These are phyloP conservation scores for Paraleonurus japonicus DNA, from an alignment of 257 asterid genomes.

Conservation along the genomic window DNA sequence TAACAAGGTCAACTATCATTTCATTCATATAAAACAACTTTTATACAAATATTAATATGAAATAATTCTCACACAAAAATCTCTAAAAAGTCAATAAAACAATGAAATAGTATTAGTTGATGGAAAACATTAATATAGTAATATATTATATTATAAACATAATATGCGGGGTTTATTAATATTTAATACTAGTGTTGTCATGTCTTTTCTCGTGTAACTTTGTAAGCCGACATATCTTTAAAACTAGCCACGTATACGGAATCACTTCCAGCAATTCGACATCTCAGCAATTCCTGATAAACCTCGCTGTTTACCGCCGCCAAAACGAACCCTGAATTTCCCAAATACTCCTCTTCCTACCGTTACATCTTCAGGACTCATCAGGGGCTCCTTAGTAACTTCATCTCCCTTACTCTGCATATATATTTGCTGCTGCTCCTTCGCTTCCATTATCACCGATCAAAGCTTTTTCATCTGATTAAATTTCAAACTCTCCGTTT, in stretches of 20 bases:
- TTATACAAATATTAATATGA: no score
- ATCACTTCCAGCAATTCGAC: neutral
- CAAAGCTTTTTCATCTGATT: neutral
- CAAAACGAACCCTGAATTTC: neutral
- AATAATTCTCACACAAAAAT: no score
- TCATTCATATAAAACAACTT: no score
- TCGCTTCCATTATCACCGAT: neutral
- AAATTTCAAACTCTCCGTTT: neutral
- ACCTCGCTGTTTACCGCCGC: conserved; percentile 19
- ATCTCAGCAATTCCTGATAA: conserved; percentile 17
- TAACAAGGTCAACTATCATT: no score
- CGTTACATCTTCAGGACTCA: neutral
- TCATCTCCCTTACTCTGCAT: neutral
- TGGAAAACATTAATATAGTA: no score
- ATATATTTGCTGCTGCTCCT: neutral
- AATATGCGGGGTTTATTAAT: no score
- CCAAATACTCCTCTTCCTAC: conserved; percentile 15
- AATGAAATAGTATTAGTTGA: no score
- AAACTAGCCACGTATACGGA: conserved; percentile 11
- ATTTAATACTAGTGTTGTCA: no score
- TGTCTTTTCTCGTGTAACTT: no score
- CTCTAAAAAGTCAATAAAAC: no score
- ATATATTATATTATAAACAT: no score
- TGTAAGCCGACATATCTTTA: neutral
- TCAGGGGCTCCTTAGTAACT: conserved; percentile 19